These are phyloP conservation scores for Ciborinia camelliae DNA, from an alignment of 2,329 filamentous ascomycete genomes.

Conservation along the genomic window DNA sequence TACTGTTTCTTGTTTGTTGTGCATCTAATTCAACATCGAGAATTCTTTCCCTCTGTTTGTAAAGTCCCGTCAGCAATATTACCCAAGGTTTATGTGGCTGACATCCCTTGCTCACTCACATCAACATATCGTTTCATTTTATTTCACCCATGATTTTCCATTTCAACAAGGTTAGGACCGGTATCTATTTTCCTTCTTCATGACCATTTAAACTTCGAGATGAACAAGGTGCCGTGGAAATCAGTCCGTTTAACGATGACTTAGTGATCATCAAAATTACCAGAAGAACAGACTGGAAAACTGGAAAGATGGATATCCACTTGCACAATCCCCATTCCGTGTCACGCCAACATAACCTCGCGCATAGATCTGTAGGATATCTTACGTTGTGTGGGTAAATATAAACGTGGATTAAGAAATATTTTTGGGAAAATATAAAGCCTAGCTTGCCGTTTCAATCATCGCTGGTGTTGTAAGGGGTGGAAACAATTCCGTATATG, in stretches of 20 bases:
- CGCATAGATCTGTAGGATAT: background rate
- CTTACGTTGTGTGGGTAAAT: background rate
- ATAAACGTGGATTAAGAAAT: background rate
- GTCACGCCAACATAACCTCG: background rate
- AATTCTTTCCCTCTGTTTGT: too few relatives aligned
- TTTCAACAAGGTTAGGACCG: too few relatives aligned
- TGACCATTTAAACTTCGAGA: background rate
- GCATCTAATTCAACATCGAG: too few relatives aligned
- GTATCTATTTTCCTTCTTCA: background rate
- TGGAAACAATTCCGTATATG: background rate
- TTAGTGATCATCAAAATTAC: background rate
- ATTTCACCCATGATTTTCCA: too few relatives aligned
- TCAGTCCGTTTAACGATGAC: background rate
- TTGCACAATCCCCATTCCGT: background rate
- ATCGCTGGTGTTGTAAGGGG: background rate
- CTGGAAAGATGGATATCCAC: background rate
- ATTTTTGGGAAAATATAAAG: background rate
- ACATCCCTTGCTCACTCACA: too few relatives aligned
- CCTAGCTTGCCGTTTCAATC: background rate
- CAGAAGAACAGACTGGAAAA: background rate
- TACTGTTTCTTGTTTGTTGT: too few relatives aligned
- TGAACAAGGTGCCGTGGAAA: background rate
- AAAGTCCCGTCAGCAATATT: too few relatives aligned
- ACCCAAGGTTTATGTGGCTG: too few relatives aligned
- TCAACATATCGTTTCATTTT: too few relatives aligned